Evolutionary conservation across 2,329 filamentous ascomycete species (phyloP).

Genomic region (Exutisphaerella laricina): DNA sequence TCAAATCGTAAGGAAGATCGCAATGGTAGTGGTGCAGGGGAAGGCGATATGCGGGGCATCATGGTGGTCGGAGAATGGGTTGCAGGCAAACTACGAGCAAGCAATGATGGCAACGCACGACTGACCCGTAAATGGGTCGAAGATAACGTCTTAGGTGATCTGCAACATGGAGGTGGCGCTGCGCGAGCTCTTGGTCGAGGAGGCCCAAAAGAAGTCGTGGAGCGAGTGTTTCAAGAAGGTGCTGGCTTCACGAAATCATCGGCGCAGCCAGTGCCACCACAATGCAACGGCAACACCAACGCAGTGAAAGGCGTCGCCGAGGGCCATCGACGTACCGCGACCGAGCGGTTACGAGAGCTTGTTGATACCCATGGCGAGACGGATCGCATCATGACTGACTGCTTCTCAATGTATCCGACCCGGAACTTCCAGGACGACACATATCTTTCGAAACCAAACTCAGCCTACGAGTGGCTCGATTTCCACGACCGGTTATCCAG

Average conservation of each 20-base stretch:
- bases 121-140: constrained; percentile 75
- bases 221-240: constrained; percentile 71
- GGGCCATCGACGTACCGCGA: constrained; percentile 64
- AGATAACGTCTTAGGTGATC: constrained; percentile 60
- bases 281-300: constrained; percentile 17
- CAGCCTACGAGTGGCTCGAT: constrained; percentile 88
- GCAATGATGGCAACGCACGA: constrained; percentile 38
- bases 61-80: constrained; percentile 89
- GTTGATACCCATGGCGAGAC: constrained; percentile 73
- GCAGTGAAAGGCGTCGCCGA: constrained; percentile 61
- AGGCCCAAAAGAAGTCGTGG: constrained; percentile 66
- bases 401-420: constrained; percentile 79
- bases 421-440: constrained; percentile 92
- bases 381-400: constrained; percentile 72
- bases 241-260: constrained; percentile 63
- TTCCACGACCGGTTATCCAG: constrained; percentile 84
- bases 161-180: constrained; percentile 65
- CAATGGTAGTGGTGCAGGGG: constrained; percentile 52
- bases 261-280: constrained; percentile 17
- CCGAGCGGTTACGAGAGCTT: constrained; percentile 68
- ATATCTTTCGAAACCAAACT: constrained; percentile 78
- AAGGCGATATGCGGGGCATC: constrained; percentile 71
- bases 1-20: constrained; percentile 60
- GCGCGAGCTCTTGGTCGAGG: constrained; percentile 67
- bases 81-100: constrained; percentile 59